These are phyloP conservation scores for Yarrowia sp. DNA, from an alignment of 805 yeast species.

Conservation along the genomic window DNA sequence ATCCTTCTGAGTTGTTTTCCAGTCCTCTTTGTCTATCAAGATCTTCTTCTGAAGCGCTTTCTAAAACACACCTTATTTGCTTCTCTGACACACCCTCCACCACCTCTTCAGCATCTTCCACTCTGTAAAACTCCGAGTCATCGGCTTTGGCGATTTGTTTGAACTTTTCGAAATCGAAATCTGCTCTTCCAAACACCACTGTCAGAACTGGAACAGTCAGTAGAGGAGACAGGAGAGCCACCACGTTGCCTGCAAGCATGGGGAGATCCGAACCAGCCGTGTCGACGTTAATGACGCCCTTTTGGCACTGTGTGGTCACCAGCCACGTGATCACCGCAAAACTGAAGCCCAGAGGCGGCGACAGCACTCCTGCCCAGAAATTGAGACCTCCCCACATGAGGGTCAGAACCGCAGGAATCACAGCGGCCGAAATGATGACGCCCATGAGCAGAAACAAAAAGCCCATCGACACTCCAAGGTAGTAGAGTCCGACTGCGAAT, in stretches of 20 bases:
- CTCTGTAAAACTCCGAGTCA: conserved; percentile 23
- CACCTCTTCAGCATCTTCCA: conserved; percentile 42
- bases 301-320: conserved; percentile 51
- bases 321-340: conserved; percentile 76
- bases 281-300: conserved; percentile 62
- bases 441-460: conserved; percentile 90
- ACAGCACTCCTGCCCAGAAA: conserved; percentile 67
- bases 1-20: too few relatives aligned
- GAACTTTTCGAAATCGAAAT: conserved; percentile 74
- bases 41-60: too few relatives aligned
- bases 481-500: conserved; percentile 79
- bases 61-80: too few relatives aligned
- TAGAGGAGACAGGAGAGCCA: conserved; percentile 76
- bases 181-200: conserved; percentile 66
- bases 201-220: conserved; percentile 73
- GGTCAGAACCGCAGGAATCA: conserved; percentile 75
- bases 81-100: too few relatives aligned
- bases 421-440: conserved; percentile 85
- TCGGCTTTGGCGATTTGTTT: conserved; percentile 56
- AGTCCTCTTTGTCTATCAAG: too few relatives aligned
- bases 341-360: conserved; percentile 81
- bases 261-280: conserved; percentile 83
- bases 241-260: conserved; percentile 88
- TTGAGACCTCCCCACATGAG: conserved; percentile 72
- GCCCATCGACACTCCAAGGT: conserved; percentile 86